These are phyloP conservation scores for Detonula confervacea DNA, from an alignment of 352 stramenopile genomes.

Conservation along the genomic window DNA sequence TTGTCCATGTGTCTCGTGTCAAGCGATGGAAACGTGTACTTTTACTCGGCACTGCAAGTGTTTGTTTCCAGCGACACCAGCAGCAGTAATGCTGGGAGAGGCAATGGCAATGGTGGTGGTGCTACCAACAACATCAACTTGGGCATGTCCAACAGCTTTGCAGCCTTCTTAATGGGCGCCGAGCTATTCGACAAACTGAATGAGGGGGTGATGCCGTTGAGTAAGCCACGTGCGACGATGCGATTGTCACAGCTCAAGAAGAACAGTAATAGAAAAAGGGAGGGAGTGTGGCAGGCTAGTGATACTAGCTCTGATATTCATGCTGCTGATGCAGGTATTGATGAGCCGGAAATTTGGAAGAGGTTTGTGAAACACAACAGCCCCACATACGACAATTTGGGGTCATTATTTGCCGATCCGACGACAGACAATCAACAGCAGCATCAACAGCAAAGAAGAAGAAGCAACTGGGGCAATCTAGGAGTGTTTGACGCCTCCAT, in stretches of 20 bases:
- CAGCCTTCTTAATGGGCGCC: constrained; percentile 62
- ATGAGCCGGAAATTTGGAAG: constrained; percentile 29
- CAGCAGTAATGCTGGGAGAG: constrained; percentile 3
- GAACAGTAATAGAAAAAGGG: constrained; percentile 14
- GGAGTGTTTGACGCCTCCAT: constrained; percentile 50
- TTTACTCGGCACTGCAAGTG: constrained; percentile 57
- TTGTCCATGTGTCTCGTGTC: constrained; percentile 56
- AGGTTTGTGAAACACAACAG: no score
- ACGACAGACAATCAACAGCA: no score
- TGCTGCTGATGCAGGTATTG: not conserved
- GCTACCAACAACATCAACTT: constrained; percentile 12
- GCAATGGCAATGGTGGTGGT: not conserved
- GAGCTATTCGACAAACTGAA: constrained; percentile 59
- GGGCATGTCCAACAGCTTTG: constrained; percentile 49
- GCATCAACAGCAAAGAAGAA: no score
- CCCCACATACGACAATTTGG: no score
- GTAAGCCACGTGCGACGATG: constrained; percentile 53
- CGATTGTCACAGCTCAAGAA: constrained; percentile 49
- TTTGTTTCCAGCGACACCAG: no score
- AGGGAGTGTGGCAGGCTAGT: no score
- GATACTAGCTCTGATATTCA: no score
- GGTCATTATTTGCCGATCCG: no score
- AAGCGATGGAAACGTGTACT: constrained; percentile 54
- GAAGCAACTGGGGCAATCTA: constrained; percentile 43
- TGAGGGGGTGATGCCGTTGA: constrained; percentile 61